Base-by-base conservation (phyloP, 495 filamentous ascomycete genomes). In the Aspergillus cavernicola region DNA sequence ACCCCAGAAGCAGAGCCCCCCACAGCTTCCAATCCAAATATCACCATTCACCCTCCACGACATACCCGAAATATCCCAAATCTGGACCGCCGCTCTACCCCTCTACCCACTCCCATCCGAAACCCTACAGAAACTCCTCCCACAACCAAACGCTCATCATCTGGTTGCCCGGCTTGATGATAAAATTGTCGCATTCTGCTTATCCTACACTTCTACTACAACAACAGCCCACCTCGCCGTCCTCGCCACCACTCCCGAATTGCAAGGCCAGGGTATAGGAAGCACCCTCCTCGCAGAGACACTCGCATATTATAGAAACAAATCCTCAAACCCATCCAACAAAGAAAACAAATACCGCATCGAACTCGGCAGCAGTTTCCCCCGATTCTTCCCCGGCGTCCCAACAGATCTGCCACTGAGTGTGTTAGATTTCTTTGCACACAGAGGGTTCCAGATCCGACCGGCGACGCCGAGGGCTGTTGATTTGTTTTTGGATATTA, bases 341-440 rank as follows among this genome's bases (percentile, higher is more conserved):
- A n/a, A n/a, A n/a, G n/a, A n/a, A n/a, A n/a, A n/a, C n/a, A n/a
- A n/a, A n/a, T 55, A 68, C 15, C 50, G 42, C n/a, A 24, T 72
- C 15, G 60, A 64, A 7, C 55, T 79, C 9, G 68, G 74, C n/a
- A 78, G 74, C 38, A 55, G 58, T 0, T 75, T 78, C 47, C 77
- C 77, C 26, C 61, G 77, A 1, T 73, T 80, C 48, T 80, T 74
- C 73, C 75, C 76, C 13, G 73, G 70, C 6, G 61, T 79, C 7
- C 75, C 75, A 2, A 63, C 58, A 12, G 70, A 76, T 49, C 55
- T 80, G 22, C 61, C 70, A 1, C 55, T 62, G 33, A 36, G 49
- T 4, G 59, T 65, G 2, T 67, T 74, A 24, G 53, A 69, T 1
- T 79, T 79, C 56, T 79, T 80, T 42, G 46, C 67, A 5, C 70